Evolutionary conservation across 306 rosid genomes (phyloP).

Genomic region (Cucumis hystrix): DNA sequence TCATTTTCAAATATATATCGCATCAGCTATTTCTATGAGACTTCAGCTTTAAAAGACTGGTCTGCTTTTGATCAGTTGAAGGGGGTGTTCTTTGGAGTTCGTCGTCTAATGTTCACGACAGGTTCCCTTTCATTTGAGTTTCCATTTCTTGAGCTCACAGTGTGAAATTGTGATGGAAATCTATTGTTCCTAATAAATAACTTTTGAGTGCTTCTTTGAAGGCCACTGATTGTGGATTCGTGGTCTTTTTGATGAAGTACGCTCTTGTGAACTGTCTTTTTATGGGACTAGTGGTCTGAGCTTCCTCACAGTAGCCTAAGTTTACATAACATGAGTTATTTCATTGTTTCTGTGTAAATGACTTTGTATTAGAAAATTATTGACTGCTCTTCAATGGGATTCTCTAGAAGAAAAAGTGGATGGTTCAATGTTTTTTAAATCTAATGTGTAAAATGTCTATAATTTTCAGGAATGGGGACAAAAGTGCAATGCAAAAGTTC

Average conservation of each 20-base stretch:
- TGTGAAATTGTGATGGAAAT: neutral
- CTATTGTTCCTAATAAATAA: neutral
- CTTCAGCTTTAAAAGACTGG: neutral
- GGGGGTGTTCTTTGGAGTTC: neutral
- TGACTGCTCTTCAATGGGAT: neutral
- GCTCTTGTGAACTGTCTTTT: neutral
- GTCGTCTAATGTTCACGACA: neutral
- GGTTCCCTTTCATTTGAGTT: neutral
- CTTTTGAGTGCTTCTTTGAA: neutral
- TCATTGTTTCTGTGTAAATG: neutral
- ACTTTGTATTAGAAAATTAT: neutral
- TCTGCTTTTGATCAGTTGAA: neutral
- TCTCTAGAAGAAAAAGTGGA: neutral
- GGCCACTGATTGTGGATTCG: neutral
- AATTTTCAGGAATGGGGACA: constrained; percentile 78
- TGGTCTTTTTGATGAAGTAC: neutral
- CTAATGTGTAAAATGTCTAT: neutral
- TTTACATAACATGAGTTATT: neutral
- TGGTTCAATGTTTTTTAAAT: neutral
- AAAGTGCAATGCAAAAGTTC: constrained; percentile 62
- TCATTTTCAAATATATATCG: neutral
- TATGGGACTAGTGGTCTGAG: neutral
- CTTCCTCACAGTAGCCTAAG: neutral
- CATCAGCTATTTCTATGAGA: neutral
- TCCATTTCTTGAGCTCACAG: neutral